phyloP scores from a whole-genome alignment of 352 stramenopile genomes.

The Phytophthora europaea region DNA sequence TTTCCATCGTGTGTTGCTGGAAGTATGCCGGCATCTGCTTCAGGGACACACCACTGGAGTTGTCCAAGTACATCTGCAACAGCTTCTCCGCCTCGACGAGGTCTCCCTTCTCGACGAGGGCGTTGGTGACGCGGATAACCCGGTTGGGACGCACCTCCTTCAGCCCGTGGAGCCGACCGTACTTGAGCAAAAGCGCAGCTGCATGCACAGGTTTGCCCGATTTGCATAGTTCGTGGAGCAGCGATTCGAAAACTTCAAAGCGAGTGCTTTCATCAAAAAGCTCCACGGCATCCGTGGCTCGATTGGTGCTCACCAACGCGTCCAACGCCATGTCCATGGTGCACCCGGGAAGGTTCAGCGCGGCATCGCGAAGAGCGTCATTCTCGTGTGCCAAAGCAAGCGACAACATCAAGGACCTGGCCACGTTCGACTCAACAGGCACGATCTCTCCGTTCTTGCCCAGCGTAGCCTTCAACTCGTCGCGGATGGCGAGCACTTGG shows the following conservation, averaged over 20 bases:
- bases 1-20: conserved; percentile 76
- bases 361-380: conserved; percentile 49
- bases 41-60: conserved; percentile 48
- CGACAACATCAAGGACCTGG: conserved; percentile 71
- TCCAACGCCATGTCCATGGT: conserved; percentile 50
- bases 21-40: conserved; percentile 65
- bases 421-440: conserved; percentile 54
- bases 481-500: conserved; percentile 66
- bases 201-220: conserved; percentile 46
- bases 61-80: conserved; percentile 57
- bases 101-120: conserved; percentile 52
- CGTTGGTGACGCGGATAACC: conserved; percentile 60
- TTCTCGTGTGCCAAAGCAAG: conserved; percentile 69
- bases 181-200: conserved; percentile 70
- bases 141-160: conserved; percentile 41
- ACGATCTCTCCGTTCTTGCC: conserved; percentile 24
- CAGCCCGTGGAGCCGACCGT: conserved; percentile 56
- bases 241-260: conserved; percentile 38
- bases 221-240: conserved; percentile 54
- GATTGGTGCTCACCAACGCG: conserved; percentile 49
- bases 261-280: conserved; percentile 54
- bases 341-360: conserved; percentile 53
- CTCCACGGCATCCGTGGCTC: conserved; percentile 55
- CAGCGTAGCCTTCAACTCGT: conserved; percentile 44
- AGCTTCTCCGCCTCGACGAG: conserved; percentile 61